These are phyloP conservation scores for Crithidia acanthocephali DNA, from an alignment of 208 protist species.

Conservation along the genomic window DNA sequence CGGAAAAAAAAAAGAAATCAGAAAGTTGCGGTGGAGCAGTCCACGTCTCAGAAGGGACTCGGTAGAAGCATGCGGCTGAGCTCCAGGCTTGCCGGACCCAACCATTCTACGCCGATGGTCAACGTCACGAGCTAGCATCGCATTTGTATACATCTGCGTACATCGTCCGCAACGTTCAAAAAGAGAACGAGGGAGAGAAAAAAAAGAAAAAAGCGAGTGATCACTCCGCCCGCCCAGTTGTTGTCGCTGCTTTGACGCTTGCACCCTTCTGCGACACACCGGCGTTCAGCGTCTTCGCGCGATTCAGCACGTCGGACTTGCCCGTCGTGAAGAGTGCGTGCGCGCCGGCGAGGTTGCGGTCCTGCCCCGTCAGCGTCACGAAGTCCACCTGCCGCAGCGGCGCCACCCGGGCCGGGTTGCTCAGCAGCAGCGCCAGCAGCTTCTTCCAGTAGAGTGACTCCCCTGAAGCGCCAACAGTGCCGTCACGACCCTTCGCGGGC, in stretches of 20 bases:
- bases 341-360: constrained; percentile 72
- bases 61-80: too few species aligned
- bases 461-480: neutral
- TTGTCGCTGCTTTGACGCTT: neutral
- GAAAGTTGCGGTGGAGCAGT: too few species aligned
- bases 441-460: constrained; percentile 67
- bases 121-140: too few species aligned
- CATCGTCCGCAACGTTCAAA: neutral
- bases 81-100: too few species aligned
- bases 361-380: constrained; percentile 78
- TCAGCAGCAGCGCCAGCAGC: constrained; percentile 55
- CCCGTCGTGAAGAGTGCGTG: constrained; percentile 72
- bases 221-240: neutral
- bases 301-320: constrained; percentile 45
- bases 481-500: neutral
- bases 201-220: constrained; percentile 11
- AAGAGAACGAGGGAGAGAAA: neutral
- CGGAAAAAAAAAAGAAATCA: too few species aligned
- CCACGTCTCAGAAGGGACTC: too few species aligned
- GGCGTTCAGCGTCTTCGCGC: constrained; percentile 36
- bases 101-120: too few species aligned
- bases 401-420: constrained; percentile 51
- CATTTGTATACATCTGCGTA: neutral
- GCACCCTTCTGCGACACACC: neutral
- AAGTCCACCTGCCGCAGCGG: constrained; percentile 78